Conservation (phyloP, 495 filamentous ascomycete species). For the Zalerion maritima region DNA sequence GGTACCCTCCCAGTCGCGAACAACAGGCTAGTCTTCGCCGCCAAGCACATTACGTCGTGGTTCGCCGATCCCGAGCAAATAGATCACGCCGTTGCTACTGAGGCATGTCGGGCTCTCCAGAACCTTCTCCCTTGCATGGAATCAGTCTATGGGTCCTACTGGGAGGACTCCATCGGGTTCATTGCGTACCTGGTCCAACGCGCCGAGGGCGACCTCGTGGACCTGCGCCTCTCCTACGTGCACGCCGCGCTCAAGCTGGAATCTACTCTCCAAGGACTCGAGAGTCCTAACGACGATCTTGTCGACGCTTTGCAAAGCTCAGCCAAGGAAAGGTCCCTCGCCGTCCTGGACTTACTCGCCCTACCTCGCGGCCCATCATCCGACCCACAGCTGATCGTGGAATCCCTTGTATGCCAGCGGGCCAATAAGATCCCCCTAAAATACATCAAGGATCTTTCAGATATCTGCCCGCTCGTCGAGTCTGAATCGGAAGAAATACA, state of each 20-base stretch:
- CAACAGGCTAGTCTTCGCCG: conserved; percentile 67
- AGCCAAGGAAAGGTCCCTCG: conserved; percentile 30
- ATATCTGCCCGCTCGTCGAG: conserved; percentile 57
- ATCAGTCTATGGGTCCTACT: conserved; percentile 74
- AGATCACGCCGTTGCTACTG: conserved; percentile 37
- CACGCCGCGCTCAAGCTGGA: conserved; percentile 61
- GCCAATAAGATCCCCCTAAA: conserved; percentile 42
- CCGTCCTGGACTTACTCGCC: conserved; percentile 47
- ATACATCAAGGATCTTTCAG: conserved; percentile 40
- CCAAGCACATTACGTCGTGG: conserved; percentile 63
- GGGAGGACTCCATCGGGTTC: conserved; percentile 50
- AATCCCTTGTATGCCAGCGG: conserved; percentile 49
- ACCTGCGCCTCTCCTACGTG: conserved; percentile 39
- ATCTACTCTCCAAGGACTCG: conserved; percentile 37
- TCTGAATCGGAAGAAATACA: conserved; percentile 63
- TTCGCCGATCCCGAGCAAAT: conserved; percentile 37
- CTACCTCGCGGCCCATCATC: conserved; percentile 21
- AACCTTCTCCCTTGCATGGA: conserved; percentile 54
- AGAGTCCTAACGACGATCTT: conserved; percentile 73
- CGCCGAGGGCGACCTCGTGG: conserved; percentile 16
- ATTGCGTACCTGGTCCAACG: conserved; percentile 41
- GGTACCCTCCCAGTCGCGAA: conserved; percentile 46
- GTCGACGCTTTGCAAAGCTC: conserved; percentile 51
- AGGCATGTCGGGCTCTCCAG: conserved; percentile 46
- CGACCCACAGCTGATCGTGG: conserved; percentile 39